Base-by-base conservation (phyloP, 1,284 basidiomycete genomes). In the Cryptococcus amylolentus region DNA sequence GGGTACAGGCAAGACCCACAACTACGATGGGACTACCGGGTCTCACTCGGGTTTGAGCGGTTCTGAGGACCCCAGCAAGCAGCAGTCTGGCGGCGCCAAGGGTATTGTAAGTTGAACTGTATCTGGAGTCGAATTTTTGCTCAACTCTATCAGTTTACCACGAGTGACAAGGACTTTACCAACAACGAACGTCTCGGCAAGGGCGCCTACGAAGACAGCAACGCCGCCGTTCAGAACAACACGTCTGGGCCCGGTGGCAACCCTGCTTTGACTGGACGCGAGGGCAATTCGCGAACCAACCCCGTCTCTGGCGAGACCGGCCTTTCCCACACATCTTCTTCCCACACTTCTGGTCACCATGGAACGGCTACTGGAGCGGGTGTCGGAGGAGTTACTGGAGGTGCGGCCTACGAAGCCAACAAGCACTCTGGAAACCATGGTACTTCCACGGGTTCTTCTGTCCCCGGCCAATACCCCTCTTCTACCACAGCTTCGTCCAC, bases 201-300 rank as follows among this genome's bases (percentile, higher is more conserved):
- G n/a, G 56, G 54, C 31, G 54, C 58, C 16, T 72, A 71, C 61
- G 48, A 59, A 46, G 69, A 71, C 53, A 50, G 58, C 20, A 26
- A 60, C n/a, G 65, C 56, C 35, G 38, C 42, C 31, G 68, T 63
- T 62, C 54, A 67, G 53, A 52, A 49, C 51, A 71, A 71, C 63
- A 65, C 60, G 18, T 53, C 57, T 12, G 69, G 69, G 28, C 69
- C 69, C 12, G 59, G 57, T n/a, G 67, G 68, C 27, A 60, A 66
- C 54, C 45, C 63, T 10, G 70, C 70, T 40, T 45, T 72, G 40
- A 72, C 70, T 18, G 70, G 70, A 40, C 63, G 70, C 45, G 70
- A 72, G 56, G 70, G 70, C 37, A 65, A 51, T 38, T 20, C 52
- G 45, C 52, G 43, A 2, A 57, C 56, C 28, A 71, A 71, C 68